A percentile compares a stretch with the other conserved stretches of the same genome.
phyloP scores from a whole-genome alignment of 2,329 filamentous ascomycete species.

The Paraphoma sp. region DNA sequence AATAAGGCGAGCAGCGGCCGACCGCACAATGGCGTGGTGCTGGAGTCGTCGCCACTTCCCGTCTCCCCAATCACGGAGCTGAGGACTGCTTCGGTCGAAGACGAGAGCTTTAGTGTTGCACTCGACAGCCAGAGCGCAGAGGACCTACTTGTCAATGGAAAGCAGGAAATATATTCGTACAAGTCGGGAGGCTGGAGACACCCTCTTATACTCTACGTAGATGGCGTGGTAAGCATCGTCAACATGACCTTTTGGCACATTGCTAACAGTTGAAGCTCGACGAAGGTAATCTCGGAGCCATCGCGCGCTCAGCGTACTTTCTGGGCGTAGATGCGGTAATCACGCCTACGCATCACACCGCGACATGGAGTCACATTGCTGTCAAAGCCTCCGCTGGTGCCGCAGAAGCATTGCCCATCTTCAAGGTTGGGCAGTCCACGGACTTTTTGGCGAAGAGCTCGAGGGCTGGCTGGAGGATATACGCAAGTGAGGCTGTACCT shows the following conservation, averaged over 20 bases:
- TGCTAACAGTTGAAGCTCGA: conserved; percentile 63
- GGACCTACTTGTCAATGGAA: conserved; percentile 76
- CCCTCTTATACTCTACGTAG: conserved; percentile 76
- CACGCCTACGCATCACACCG: conserved; percentile 73
- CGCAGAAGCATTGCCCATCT: conserved; percentile 77
- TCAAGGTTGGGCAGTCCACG: conserved; percentile 71
- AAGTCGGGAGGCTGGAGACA: conserved; percentile 57
- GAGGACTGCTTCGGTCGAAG: conserved; percentile 54
- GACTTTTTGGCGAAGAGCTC: conserved; percentile 74
- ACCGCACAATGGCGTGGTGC: conserved; percentile 87
- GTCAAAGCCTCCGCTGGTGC: conserved; percentile 90
- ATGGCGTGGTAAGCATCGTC: conserved; percentile 63
- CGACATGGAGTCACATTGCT: conserved; percentile 75
- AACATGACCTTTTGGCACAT: neutral
- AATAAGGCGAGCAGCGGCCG: conserved; percentile 83
- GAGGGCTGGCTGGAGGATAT: conserved; percentile 80
- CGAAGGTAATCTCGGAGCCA: conserved; percentile 87
- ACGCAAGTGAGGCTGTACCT: conserved; percentile 66
- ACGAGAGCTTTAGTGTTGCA: conserved; percentile 28
- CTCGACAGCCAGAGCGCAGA: conserved; percentile 75
- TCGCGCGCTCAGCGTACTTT: conserved; percentile 87
- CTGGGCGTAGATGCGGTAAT: conserved; percentile 86
- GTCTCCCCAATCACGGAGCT: conserved; percentile 70
- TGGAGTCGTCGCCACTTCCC: conserved; percentile 86
- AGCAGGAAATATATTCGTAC: conserved; percentile 58